Evolutionary conservation across 352 stramenopile species (phyloP).

Genomic region (Pythium scleroteichum): DNA sequence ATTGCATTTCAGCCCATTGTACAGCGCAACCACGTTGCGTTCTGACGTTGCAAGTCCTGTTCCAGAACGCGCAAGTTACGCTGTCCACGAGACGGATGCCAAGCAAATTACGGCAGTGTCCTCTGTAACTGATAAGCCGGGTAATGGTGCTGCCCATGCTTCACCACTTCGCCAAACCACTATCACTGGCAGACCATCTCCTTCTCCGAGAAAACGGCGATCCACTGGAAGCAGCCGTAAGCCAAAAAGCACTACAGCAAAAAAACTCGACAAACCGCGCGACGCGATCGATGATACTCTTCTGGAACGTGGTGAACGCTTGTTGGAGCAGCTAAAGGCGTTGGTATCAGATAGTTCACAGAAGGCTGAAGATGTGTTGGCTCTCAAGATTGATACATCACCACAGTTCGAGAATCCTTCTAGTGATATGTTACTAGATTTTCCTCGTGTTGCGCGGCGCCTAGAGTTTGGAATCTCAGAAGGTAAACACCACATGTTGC

Average conservation of each 20-base stretch:
- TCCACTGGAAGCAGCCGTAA: constrained; percentile 7
- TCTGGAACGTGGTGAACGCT: constrained; percentile 32
- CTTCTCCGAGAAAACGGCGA: constrained; percentile 17
- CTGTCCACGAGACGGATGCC: too few relatives aligned
- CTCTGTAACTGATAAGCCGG: not conserved
- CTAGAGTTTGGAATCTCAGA: constrained; percentile 39
- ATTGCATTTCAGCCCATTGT: constrained; percentile 63
- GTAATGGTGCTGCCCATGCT: not conserved
- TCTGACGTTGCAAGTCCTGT: constrained; percentile 11
- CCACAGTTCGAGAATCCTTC: too few relatives aligned
- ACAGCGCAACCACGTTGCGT: constrained; percentile 22
- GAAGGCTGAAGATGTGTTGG: too few relatives aligned
- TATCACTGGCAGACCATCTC: constrained; percentile 24
- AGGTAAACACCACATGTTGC: not conserved
- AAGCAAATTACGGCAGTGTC: too few relatives aligned
- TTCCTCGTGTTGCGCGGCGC: constrained; percentile 43
- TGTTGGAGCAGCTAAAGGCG: constrained; percentile 39
- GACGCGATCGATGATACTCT: constrained; percentile 26
- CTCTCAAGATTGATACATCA: too few relatives aligned
- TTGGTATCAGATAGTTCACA: constrained; percentile 13
- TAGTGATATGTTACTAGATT: not conserved
- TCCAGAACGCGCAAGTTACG: not conserved
- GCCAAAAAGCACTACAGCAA: constrained; percentile 17
- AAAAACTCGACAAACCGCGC: constrained; percentile 15
- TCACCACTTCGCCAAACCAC: constrained; percentile 22